Conservation (phyloP, 257 asterid genomes). For the Plantago elongata region DNA sequence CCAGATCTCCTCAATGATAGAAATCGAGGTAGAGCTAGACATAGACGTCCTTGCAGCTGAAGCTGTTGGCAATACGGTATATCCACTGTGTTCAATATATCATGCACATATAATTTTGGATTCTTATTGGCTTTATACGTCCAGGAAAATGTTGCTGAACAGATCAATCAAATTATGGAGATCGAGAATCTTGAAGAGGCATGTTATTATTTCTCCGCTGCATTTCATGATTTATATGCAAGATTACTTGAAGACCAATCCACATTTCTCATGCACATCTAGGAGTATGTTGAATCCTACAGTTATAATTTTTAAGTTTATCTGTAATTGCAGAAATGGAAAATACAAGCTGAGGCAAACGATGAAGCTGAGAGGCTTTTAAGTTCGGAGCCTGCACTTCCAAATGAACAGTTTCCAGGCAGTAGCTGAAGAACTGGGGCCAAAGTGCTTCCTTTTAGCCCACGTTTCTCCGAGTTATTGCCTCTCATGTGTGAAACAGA, state of each 20-base stretch:
- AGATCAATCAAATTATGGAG: slow-evolving; percentile 87
- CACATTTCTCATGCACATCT: neutral
- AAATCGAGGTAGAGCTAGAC: slow-evolving; percentile 93
- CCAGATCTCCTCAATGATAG: slow-evolving; percentile 93
- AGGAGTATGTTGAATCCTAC: neutral
- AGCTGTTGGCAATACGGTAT: slow-evolving; percentile 64
- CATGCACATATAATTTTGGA: neutral
- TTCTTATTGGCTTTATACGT: slow-evolving; percentile 17
- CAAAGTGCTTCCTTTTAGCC: neutral
- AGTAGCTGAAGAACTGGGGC: neutral
- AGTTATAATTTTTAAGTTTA: neutral
- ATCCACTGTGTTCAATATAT: slow-evolving; percentile 14
- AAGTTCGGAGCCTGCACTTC: slow-evolving; percentile 57
- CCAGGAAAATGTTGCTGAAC: slow-evolving; percentile 86
- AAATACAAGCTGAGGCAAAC: slow-evolving; percentile 83
- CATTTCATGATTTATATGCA: slow-evolving; percentile 1
- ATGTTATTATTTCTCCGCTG: slow-evolving; percentile 19
- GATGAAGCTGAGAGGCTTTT: slow-evolving; percentile 93
- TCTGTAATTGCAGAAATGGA: slow-evolving; percentile 69
- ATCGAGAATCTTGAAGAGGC: slow-evolving; percentile 96
- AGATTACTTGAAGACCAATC: neutral
- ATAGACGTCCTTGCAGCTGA: slow-evolving; percentile 92
- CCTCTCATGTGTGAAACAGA: slow-evolving; percentile 12
- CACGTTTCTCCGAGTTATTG: neutral
- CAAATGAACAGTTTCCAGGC: slow-evolving; percentile 49